These are phyloP conservation scores for Aspergillus aculeatinus DNA, from an alignment of 2,329 filamentous ascomycete genomes.

Conservation along the genomic window DNA sequence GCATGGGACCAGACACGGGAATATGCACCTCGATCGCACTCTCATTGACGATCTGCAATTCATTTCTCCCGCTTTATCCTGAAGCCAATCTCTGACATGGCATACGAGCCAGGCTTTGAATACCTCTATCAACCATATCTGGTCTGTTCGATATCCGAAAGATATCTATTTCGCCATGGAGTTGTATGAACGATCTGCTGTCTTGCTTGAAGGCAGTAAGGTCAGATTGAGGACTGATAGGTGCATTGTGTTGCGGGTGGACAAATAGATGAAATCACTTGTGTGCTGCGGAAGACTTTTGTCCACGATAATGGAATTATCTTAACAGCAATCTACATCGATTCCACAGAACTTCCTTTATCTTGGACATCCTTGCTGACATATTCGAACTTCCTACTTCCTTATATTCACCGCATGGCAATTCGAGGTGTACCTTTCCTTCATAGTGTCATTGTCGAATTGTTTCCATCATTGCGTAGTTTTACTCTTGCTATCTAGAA, in stretches of 20 bases:
- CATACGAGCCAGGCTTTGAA: constrained; percentile 24
- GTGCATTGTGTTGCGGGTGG: constrained; percentile 28
- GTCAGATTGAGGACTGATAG: constrained; percentile 19
- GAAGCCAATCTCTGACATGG: constrained; percentile 20
- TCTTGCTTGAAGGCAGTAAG: constrained; percentile 17
- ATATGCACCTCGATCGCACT: constrained; percentile 13
- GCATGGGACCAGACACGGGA: constrained; percentile 18
- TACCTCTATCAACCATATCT: constrained; percentile 21
- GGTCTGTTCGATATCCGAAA: constrained; percentile 17
- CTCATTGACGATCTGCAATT: constrained; percentile 28
- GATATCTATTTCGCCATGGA: constrained; percentile 16
- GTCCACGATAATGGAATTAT: constrained; percentile 6
- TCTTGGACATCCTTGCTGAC: not conserved
- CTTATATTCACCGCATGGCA: not conserved
- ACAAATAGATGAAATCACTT: constrained; percentile 22
- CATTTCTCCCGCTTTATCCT: constrained; percentile 26
- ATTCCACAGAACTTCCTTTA: not conserved
- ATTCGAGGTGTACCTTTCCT: not conserved
- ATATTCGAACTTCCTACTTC: too few relatives aligned
- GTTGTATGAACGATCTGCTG: constrained; percentile 9
- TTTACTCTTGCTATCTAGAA: not conserved
- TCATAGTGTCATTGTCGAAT: not conserved
- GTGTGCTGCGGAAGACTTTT: constrained; percentile 22
- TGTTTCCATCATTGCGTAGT: not conserved
- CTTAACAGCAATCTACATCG: not conserved